phyloP scores from a whole-genome alignment of 768 basidiomycete species.

The Lyophyllum atratum region DNA sequence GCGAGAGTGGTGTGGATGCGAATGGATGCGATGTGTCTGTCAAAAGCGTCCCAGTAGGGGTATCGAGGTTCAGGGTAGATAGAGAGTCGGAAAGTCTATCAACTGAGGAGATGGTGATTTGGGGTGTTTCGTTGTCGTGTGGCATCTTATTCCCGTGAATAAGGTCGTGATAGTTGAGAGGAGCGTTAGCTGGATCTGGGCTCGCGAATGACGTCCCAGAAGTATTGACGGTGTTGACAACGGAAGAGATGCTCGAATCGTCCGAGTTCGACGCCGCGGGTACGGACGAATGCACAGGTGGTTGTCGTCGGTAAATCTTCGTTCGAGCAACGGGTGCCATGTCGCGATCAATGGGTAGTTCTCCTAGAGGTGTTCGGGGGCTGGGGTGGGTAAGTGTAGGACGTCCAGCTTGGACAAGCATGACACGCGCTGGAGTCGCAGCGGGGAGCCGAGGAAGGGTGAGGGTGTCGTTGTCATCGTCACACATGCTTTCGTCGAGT shows the following conservation, averaged over 20 bases:
- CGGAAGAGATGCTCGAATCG: slow-evolving; percentile 10
- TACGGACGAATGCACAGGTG: slow-evolving; percentile 21
- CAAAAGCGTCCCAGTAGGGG: slow-evolving; percentile 21
- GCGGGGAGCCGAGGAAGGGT: slow-evolving; percentile 34
- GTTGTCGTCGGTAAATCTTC: slow-evolving; percentile 28
- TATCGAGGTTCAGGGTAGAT: slow-evolving; percentile 26
- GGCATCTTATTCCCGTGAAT: not conserved
- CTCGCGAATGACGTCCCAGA: slow-evolving; percentile 21
- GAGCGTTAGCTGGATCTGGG: not conserved
- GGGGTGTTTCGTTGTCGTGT: slow-evolving; percentile 2
- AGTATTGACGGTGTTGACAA: slow-evolving; percentile 22
- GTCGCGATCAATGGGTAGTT: slow-evolving; percentile 34
- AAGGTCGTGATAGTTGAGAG: slow-evolving; percentile 1
- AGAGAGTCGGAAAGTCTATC: slow-evolving; percentile 24
- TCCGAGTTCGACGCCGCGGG: slow-evolving; percentile 14
- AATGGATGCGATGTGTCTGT: slow-evolving; percentile 25
- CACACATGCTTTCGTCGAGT: slow-evolving; percentile 30
- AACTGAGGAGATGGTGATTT: slow-evolving; percentile 10
- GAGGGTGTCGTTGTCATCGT: slow-evolving; percentile 40
- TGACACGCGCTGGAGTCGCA: slow-evolving; percentile 25
- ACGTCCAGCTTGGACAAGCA: slow-evolving; percentile 5
- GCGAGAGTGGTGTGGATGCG: slow-evolving; percentile 19
- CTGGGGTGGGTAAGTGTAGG: slow-evolving; percentile 22
- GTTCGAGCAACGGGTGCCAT: slow-evolving; percentile 35
- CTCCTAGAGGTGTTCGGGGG: slow-evolving; percentile 40